These are phyloP conservation scores for Rubia yunnanensis DNA, from an alignment of 257 asterid genomes.

Conservation along the genomic window DNA sequence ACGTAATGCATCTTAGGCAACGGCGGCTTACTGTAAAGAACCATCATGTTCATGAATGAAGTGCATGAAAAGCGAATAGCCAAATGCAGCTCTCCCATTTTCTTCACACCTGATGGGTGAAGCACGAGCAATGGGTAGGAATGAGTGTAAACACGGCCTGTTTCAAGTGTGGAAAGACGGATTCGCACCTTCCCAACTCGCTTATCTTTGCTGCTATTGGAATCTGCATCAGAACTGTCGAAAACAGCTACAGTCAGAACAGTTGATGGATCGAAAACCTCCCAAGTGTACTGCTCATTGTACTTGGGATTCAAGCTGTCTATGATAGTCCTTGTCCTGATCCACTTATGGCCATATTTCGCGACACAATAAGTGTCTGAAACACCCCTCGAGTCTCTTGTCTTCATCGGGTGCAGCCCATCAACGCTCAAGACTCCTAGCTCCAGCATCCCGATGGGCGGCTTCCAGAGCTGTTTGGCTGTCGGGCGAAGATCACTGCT, in stretches of 20 bases:
- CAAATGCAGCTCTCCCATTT: constrained; percentile 88
- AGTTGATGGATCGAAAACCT: constrained; percentile 87
- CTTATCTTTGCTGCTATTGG: constrained; percentile 41
- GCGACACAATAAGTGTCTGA: constrained; percentile 83
- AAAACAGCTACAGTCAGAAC: constrained; percentile 86
- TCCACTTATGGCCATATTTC: constrained; percentile 85
- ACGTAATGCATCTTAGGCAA: constrained; percentile 88
- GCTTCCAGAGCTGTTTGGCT: constrained; percentile 87
- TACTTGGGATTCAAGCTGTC: constrained; percentile 79
- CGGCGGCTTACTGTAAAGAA: constrained; percentile 54
- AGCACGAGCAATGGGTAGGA: constrained; percentile 77
- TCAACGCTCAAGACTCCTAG: constrained; percentile 66
- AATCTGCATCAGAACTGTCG: constrained; percentile 45
- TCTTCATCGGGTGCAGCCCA: constrained; percentile 70
- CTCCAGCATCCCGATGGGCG: constrained; percentile 65
- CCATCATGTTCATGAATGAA: constrained; percentile 56
- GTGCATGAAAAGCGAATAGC: constrained; percentile 81
- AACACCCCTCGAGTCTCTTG: constrained; percentile 55
- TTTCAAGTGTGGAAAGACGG: constrained; percentile 80
- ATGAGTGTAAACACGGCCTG: constrained; percentile 70
- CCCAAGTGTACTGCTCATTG: constrained; percentile 97
- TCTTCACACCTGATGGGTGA: constrained; percentile 79
- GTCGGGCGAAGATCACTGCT: constrained; percentile 87
- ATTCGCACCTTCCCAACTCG: constrained; percentile 79
- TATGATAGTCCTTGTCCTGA: constrained; percentile 68